These are phyloP conservation scores for Botrytis sinoallii DNA, from an alignment of 2,329 filamentous ascomycete genomes.

Conservation along the genomic window DNA sequence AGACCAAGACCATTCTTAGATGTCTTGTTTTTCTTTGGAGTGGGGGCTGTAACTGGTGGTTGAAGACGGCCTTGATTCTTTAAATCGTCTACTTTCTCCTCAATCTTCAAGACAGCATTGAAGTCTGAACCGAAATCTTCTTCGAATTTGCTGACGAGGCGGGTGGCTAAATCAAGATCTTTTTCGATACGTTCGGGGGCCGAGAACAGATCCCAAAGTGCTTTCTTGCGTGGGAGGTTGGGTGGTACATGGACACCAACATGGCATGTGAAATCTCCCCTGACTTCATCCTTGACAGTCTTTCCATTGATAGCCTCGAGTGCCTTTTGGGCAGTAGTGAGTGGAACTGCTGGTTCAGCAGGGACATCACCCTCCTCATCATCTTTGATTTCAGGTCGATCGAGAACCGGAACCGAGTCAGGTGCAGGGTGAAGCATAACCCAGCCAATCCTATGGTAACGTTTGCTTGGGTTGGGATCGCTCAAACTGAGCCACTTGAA, in stretches of 20 bases:
- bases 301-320: conserved; percentile 96
- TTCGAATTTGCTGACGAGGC: conserved; percentile 81
- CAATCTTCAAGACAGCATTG: conserved; percentile 75
- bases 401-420: conserved; percentile 61
- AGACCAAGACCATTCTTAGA: conserved; percentile 54
- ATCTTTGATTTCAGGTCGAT: conserved; percentile 68
- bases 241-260: conserved; percentile 94
- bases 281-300: conserved; percentile 89
- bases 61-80: conserved; percentile 74
- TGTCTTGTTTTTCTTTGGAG: conserved; percentile 61
- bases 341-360: conserved; percentile 42
- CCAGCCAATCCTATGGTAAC: conserved; percentile 97
- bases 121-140: conserved; percentile 74
- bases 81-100: conserved; percentile 81
- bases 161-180: conserved; percentile 78
- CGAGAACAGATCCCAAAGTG: conserved; percentile 94
- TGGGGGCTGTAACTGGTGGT: conserved; percentile 53
- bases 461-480: conserved; percentile 94
- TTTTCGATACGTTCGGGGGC: conserved; percentile 90
- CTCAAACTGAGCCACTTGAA: conserved; percentile 96
- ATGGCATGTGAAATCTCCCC: conserved; percentile 95
- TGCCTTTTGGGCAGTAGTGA: conserved; percentile 75
- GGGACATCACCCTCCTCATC: conserved; percentile 52
- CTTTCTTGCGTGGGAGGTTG: conserved; percentile 83
- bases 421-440: conserved; percentile 86